Evolutionary conservation across 2,329 filamentous ascomycete genomes (phyloP), one percentile per base, ranked within the genome.

Genomic region (Aspergillus fumigatiaffinis): DNA sequence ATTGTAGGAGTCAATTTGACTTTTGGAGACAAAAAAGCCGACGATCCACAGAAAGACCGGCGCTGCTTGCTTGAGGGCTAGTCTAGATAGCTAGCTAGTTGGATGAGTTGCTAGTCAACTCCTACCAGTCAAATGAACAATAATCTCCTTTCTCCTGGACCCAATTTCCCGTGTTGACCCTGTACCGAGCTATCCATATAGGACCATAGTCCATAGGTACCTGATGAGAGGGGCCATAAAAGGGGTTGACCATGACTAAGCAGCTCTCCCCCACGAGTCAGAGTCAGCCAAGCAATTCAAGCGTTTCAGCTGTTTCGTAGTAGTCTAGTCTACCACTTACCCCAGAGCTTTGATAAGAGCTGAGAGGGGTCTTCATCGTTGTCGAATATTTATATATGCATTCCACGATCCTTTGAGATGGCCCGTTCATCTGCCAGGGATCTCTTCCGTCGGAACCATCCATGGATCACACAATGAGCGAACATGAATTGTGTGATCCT

Each of bases 241-340:
- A 73, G 71, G 71, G 71, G 71, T 64, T 72, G 59, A 10, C 47
- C 64, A 60, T 71, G 71, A 74, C 65, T 73, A 66, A 73, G 61
- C 63, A 23, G 29, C 12, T 58, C 58, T 49, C 61, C 63, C 54
- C 59, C 60, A 50, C 60, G 57, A 53, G 3, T 44, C 8, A 12
- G 9, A 47, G 21, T 14, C 21, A 32, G 51, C 61, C 61, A 64
- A 61, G 61, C 54, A 53, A 44, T 38, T 53, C 53, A 48, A 52
- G 25, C 54, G 61, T 65, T 65, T 65, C 63, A 55, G 28, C 49
- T 50, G 9, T 12, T 47, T 4, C n/a, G 12, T 14, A 35, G 12
- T 0, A 2, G n/a, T n/a, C n/a, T n/a, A n/a, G n/a, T n/a, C n/a
- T n/a, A n/a, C n/a, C n/a, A n/a, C n/a, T 14, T 35, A 35, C 32